Percentiles rank a stretch among this genome's conserved stretches.
phyloP scores from a whole-genome alignment of 208 protist genomes.

The Entamoeba moshkovskii region DNA sequence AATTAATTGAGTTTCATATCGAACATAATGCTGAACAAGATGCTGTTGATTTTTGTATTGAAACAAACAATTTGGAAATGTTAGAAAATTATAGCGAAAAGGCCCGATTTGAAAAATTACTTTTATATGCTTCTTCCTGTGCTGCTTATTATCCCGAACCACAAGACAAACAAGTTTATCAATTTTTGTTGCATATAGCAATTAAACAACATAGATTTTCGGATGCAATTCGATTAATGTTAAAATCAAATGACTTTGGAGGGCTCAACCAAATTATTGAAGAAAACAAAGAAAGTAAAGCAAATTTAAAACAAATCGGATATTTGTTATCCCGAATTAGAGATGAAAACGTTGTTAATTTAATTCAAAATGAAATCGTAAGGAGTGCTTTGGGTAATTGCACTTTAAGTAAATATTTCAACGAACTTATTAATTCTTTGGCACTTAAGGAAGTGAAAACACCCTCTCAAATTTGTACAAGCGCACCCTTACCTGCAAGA shows the following conservation, averaged over 20 bases:
- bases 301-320: background rate
- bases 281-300: constrained; percentile 46
- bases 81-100: background rate
- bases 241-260: constrained; percentile 60
- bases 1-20: constrained; percentile 61
- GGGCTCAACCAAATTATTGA: constrained; percentile 56
- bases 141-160: constrained; percentile 72
- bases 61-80: background rate
- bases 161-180: constrained; percentile 66
- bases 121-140: constrained; percentile 2
- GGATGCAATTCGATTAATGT: constrained; percentile 65
- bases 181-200: constrained; percentile 72
- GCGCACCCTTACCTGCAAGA: constrained; percentile 45
- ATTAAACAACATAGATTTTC: constrained; percentile 61
- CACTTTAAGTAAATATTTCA: constrained; percentile 74
- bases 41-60: constrained; percentile 87
- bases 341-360: background rate
- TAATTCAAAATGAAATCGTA: constrained; percentile 54
- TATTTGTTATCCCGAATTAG: background rate
- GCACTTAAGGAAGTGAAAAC: constrained; percentile 82
- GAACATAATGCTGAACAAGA: constrained; percentile 80
- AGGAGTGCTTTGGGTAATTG: constrained; percentile 71
- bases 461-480: constrained; percentile 90
- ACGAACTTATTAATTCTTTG: constrained; percentile 68
- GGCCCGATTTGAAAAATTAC: background rate